phyloP scores from a whole-genome alignment of 352 stramenopile genomes.

The Pythium pyrilobum region DNA sequence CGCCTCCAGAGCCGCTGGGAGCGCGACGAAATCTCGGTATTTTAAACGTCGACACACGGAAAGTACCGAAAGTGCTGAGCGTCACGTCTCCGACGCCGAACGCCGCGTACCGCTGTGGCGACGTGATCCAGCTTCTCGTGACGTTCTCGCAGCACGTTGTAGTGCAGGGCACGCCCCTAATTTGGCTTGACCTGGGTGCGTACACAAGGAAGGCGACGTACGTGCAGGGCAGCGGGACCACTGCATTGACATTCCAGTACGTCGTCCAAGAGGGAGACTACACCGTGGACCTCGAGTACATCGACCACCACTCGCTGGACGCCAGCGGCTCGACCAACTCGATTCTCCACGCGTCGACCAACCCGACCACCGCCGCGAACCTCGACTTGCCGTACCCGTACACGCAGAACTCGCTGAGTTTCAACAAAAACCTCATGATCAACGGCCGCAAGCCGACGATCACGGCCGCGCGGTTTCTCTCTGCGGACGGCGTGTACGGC shows the following conservation, averaged over 20 bases:
- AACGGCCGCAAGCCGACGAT: constrained; percentile 68
- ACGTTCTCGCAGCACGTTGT: constrained; percentile 68
- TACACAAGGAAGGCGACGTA: constrained; percentile 50
- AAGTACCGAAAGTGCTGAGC: constrained; percentile 39
- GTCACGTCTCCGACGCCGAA: constrained; percentile 46
- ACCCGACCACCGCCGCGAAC: constrained; percentile 61
- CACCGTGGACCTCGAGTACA: constrained; percentile 70
- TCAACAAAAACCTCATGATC: constrained; percentile 61
- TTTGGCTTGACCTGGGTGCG: constrained; percentile 65
- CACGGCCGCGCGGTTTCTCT: constrained; percentile 41
- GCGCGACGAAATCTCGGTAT: constrained; percentile 20
- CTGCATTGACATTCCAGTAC: constrained; percentile 55
- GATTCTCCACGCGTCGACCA: constrained; percentile 60
- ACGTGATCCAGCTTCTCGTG: constrained; percentile 53
- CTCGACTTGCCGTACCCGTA: constrained; percentile 62
- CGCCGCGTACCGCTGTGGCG: constrained; percentile 57
- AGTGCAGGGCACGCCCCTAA: constrained; percentile 48
- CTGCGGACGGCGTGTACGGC: constrained; percentile 53
- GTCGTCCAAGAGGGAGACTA: constrained; percentile 67
- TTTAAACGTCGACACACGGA: constrained; percentile 59
- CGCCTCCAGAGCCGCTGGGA: constrained; percentile 41
- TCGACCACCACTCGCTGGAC: constrained; percentile 80
- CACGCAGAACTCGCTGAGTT: constrained; percentile 60
- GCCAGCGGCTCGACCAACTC: constrained; percentile 33
- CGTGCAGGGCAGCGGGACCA: constrained; percentile 44